Evolutionary conservation across 495 filamentous ascomycete species (phyloP), one percentile per base, ranked within the genome.

Genomic region (Aspergillus steynii): DNA sequence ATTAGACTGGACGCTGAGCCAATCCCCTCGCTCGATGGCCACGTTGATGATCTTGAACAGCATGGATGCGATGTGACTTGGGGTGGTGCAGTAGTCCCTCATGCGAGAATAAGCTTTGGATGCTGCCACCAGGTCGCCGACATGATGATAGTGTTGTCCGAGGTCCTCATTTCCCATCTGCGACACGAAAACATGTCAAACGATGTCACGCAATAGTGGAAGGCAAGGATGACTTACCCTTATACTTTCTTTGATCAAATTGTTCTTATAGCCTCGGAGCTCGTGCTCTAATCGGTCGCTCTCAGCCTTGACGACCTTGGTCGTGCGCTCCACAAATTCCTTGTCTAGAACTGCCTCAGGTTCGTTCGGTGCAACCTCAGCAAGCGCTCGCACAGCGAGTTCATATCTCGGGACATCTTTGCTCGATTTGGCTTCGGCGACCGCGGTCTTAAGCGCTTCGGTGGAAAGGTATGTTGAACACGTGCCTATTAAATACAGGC

Each of bases 221-320:
- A 20, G 7, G 8, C 31, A 50, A 42, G 28, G 46, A 8, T 6
- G 7, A 64, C 87, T 58, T 82, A 96, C 92, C 68, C 96, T 78
- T 62, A 98, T 97, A 75, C 93, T 97, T 74, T 99, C 95, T 71
- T 97, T 97, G 63, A 99, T 92, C 42, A 98, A 74, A 63, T 98
- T 99, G 67, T 98, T 96, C 74, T 97, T 99, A 76, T 98, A 98
- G 6, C 89, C 90, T 70, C 91, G 91, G 31, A 99, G 76, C 68
- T 98, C 92, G 5, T 82, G 77, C 63, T 96, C 90, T 59, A 97
- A 77, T 51, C 89, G 85, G 46, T 90, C 83, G 1, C 85, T 87
- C 67, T 92, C 87, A 2, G 74, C 73, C 58, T 85, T 83, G 61
- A 92, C 87, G n/a, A 80, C 71, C 42, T 82, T 84, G 27, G 83